These are phyloP conservation scores for Brachypodium distachyon DNA, from an alignment of 202 grass and related monocot genomes.

Conservation along the genomic window DNA sequence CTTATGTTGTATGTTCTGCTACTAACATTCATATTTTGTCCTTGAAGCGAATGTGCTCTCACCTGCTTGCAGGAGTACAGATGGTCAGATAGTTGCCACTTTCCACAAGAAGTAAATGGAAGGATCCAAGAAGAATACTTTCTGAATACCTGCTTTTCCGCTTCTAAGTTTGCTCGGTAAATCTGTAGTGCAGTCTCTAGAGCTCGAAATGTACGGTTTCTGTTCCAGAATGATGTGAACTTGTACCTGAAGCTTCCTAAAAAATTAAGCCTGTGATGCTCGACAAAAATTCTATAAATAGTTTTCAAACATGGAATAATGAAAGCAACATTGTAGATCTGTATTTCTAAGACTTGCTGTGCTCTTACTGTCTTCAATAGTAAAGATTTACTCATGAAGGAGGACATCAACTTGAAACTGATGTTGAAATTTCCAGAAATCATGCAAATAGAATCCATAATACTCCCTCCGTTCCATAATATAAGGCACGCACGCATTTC, in stretches of 20 bases:
- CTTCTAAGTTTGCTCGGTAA: conserved; percentile 59
- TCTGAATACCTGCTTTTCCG: conserved; percentile 70
- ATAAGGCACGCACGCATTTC: too few species aligned
- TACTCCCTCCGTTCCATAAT: too few species aligned
- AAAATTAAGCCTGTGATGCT: conserved; percentile 11
- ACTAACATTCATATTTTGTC: conserved; percentile 5
- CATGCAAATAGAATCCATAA: not conserved
- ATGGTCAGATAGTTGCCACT: conserved; percentile 4
- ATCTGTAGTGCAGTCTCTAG: conserved; percentile 37
- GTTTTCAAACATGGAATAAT: conserved; percentile 19
- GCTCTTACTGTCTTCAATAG: not conserved
- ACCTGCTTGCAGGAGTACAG: conserved; percentile 26
- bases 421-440: conserved; percentile 8
- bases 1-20: conserved; percentile 23
- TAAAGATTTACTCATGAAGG: not conserved
- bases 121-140: conserved; percentile 9
- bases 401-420: conserved; percentile 11
- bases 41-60: conserved; percentile 36
- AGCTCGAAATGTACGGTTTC: conserved; percentile 68
- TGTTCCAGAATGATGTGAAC: conserved; percentile 96
- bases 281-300: conserved; percentile 7
- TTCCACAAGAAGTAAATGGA: not conserved
- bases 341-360: not conserved
- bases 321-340: not conserved
- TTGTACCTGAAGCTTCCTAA: conserved; percentile 81